A percentile compares a stretch with the other conserved stretches of the same genome.
Conservation (phyloP, 2,329 filamentous ascomycete species). For the Raffaelea deltoideospora region DNA sequence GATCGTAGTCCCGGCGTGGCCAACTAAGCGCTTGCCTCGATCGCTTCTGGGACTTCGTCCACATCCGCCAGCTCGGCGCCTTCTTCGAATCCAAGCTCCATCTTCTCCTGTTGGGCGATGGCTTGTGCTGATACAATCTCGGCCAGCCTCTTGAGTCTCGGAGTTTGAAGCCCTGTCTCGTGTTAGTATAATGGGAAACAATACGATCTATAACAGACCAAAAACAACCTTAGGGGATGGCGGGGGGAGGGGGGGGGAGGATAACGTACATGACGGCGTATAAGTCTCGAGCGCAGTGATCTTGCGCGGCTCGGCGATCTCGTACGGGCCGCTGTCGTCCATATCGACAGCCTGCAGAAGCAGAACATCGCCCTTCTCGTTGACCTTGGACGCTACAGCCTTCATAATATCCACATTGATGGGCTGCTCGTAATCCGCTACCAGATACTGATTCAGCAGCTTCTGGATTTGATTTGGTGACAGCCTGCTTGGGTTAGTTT, state of each 20-base stretch:
- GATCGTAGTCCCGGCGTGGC: slow-evolving; percentile 10
- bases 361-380: slow-evolving; percentile 94
- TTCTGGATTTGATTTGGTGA: slow-evolving; percentile 99
- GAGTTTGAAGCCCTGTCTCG: slow-evolving; percentile 82
- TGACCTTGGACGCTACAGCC: slow-evolving; percentile 89
- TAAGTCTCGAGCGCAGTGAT: slow-evolving; percentile 97
- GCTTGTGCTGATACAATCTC: slow-evolving; percentile 96
- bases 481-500: slow-evolving; percentile 41
- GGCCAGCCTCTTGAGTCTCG: slow-evolving; percentile 84
- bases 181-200: background rate
- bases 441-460: slow-evolving; percentile 93
- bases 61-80: slow-evolving; percentile 34
- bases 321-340: slow-evolving; percentile 96
- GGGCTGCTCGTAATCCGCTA: slow-evolving; percentile 96
- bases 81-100: slow-evolving; percentile 37
- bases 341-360: slow-evolving; percentile 91
- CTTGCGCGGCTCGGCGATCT: slow-evolving; percentile 90
- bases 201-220: background rate
- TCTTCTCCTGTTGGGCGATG: slow-evolving; percentile 84
- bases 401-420: slow-evolving; percentile 99
- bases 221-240: too few relatives aligned
- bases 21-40: slow-evolving; percentile 21
- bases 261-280: slow-evolving; percentile 80
- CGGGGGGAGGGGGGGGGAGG: too few relatives aligned
- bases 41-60: slow-evolving; percentile 27